Base-by-base conservation (phyloP, 75 land plant genomes). In the Picea glauca region DNA sequence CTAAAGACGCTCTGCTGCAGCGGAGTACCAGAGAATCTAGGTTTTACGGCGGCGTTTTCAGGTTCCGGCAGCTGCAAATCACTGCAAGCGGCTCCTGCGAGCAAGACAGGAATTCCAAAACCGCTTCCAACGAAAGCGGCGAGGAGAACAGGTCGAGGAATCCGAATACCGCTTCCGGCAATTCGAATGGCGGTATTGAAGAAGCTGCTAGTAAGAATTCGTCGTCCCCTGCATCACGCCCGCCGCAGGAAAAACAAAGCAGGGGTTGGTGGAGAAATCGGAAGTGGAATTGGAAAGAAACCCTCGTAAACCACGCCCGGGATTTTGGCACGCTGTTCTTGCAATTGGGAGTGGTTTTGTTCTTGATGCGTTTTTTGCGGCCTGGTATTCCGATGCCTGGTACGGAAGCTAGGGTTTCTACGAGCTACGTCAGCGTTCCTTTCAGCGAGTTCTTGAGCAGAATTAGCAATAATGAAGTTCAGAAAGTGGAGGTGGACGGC, bases 401-500 rank as follows among this genome's bases (percentile, higher is more conserved):
- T 17, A 80, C 91, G 17, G 85, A 87, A 60, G 79, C 91, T 0
- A 72, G 87, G 78, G 73, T 85, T 3, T 68, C 87, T 57, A 88
- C 94, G 5, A 72, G 89, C 13, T 86, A 93, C 60, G 88, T 97
- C 13, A 94, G 84, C 64, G 98, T 97, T 12, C 91, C 99, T 12
- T 97, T 91, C 76, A 97, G 99, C 74, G 98, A 97, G 26, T 95
- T 97, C 76, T 79, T 97, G 74, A 85, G 90, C 62, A 91, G 81
- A 83, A 84, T 95, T 20, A 84, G 87, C 63, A 77, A 79, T 31
- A 89, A 97, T 67, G 87, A 95, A 72, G 92, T 97, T 61, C 91
- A 88, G 77, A 95, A 88, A 63, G 99, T 93, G 76, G 99, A 97
- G 82, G 98, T 95, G 26, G 98, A 97, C 79, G 99, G 98, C 5